Evolutionary conservation across 345 rosid species (phyloP).

Genomic region (Eutrema heterophyllum): DNA sequence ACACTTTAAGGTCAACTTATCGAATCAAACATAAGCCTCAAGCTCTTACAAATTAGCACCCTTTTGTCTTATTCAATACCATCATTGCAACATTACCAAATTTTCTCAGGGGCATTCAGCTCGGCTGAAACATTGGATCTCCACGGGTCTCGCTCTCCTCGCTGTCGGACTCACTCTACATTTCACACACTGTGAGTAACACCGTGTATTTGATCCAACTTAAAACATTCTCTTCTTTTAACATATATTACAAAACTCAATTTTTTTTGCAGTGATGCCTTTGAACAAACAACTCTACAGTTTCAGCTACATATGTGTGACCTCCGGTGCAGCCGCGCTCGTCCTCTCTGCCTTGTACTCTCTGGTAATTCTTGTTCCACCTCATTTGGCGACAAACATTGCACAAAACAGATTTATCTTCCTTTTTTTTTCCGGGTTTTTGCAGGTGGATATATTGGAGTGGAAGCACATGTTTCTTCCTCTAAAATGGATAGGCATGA

Average conservation of each 20-base stretch:
- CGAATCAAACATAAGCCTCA: background rate
- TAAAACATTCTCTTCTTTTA: background rate
- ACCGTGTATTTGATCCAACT: background rate
- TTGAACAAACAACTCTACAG: conserved; percentile 77
- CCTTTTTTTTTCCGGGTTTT: background rate
- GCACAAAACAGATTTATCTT: background rate
- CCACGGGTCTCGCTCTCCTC: conserved; percentile 53
- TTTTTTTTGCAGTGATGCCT: conserved; percentile 56
- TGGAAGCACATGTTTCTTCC: conserved; percentile 49
- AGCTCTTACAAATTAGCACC: background rate
- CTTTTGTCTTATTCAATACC: background rate
- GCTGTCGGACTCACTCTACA: conserved; percentile 58
- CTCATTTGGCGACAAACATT: background rate
- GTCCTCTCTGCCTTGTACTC: conserved; percentile 63
- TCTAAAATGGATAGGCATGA: conserved; percentile 90
- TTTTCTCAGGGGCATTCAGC: conserved; percentile 45
- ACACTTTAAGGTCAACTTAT: conserved; percentile 52
- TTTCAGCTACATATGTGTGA: conserved; percentile 75
- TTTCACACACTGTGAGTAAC: conserved; percentile 60
- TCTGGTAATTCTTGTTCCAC: conserved; percentile 40
- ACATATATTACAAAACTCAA: background rate
- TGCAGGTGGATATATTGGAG: conserved; percentile 64
- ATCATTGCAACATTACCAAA: background rate
- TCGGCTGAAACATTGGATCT: conserved; percentile 75
- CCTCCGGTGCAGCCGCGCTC: conserved; percentile 78